Percentiles rank a stretch among this genome's conserved stretches.
Evolutionary conservation across 2,329 filamentous ascomycete species (phyloP).

Genomic region (Ophiostoma ips): DNA sequence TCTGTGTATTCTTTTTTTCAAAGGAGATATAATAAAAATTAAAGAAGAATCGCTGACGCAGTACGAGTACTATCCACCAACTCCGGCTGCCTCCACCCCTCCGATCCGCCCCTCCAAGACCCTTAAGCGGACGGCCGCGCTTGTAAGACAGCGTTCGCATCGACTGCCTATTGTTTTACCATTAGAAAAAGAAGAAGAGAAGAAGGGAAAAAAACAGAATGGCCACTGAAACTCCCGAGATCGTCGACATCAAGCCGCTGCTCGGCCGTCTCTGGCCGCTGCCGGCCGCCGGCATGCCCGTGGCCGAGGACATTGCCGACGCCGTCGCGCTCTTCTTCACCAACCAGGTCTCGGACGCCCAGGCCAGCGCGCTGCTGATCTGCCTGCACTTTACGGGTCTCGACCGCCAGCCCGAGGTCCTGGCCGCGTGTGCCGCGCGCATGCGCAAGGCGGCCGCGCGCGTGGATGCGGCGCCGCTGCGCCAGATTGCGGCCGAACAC

Average conservation of each 20-base stretch:
- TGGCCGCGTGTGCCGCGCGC: constrained; percentile 67
- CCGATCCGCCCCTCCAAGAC: too few relatives aligned
- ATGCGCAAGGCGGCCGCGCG: constrained; percentile 71
- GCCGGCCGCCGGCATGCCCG: constrained; percentile 22
- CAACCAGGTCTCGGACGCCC: constrained; percentile 73
- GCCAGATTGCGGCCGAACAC: constrained; percentile 43
- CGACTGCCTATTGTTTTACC: too few relatives aligned
- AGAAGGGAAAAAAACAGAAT: too few relatives aligned
- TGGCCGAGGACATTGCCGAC: constrained; percentile 69
- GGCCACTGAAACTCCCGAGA: constrained; percentile 5
- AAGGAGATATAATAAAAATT: too few relatives aligned
- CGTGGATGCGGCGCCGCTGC: constrained; percentile 52
- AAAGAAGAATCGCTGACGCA: too few relatives aligned
- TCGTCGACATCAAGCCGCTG: constrained; percentile 53
- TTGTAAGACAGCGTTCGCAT: too few relatives aligned
- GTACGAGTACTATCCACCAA: too few relatives aligned
- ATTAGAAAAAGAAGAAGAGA: too few relatives aligned
- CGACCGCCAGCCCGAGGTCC: constrained; percentile 71
- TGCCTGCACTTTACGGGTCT: constrained; percentile 82
- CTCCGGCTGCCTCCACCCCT: too few relatives aligned
- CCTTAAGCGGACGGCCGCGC: too few relatives aligned
- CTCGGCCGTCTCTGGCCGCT: constrained; percentile 59
- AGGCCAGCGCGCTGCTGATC: constrained; percentile 76
- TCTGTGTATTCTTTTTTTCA: too few relatives aligned
- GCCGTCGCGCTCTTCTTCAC: constrained; percentile 88